Evolutionary conservation across 1,139 yeast species (phyloP).

Genomic region (Sugiyamaella pinicola): DNA sequence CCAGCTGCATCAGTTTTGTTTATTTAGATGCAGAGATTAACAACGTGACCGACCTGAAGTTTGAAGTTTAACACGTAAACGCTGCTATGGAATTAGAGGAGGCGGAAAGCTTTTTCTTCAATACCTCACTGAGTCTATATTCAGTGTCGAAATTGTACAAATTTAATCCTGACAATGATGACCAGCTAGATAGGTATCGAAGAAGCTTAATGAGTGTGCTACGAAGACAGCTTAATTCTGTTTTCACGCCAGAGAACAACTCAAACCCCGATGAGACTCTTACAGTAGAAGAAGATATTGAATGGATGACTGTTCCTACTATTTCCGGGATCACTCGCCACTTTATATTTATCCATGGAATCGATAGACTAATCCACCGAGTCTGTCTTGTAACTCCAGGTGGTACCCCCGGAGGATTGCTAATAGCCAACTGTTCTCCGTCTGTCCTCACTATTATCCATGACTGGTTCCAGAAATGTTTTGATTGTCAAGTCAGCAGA

Average conservation of each 20-base stretch:
- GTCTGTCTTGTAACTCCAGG: slow-evolving; percentile 11
- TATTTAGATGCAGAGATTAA: no score
- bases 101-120: slow-evolving; percentile 27
- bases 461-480: slow-evolving; percentile 26
- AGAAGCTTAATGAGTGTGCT: not conserved
- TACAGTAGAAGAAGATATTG: slow-evolving; percentile 13
- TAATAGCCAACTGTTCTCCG: slow-evolving; percentile 28
- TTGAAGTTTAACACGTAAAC: not conserved
- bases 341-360: slow-evolving; percentile 19
- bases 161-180: slow-evolving; percentile 15
- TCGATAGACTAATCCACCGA: slow-evolving; percentile 12
- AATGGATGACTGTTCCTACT: slow-evolving; percentile 7
- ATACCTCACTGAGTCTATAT: slow-evolving; percentile 27
- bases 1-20: no score
- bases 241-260: not conserved
- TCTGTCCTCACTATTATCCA: slow-evolving; percentile 15
- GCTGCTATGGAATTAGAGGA: slow-evolving; percentile 1
- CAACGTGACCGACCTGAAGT: no score
- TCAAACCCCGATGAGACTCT: not conserved
- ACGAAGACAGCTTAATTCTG: not conserved
- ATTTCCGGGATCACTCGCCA: not conserved
- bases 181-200: slow-evolving; percentile 7
- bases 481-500: slow-evolving; percentile 25
- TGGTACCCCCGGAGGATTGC: slow-evolving; percentile 4
- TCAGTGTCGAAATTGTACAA: slow-evolving; percentile 26